These are phyloP conservation scores for Debaryomyces udenii DNA, from an alignment of 1,139 yeast species.

Conservation along the genomic window DNA sequence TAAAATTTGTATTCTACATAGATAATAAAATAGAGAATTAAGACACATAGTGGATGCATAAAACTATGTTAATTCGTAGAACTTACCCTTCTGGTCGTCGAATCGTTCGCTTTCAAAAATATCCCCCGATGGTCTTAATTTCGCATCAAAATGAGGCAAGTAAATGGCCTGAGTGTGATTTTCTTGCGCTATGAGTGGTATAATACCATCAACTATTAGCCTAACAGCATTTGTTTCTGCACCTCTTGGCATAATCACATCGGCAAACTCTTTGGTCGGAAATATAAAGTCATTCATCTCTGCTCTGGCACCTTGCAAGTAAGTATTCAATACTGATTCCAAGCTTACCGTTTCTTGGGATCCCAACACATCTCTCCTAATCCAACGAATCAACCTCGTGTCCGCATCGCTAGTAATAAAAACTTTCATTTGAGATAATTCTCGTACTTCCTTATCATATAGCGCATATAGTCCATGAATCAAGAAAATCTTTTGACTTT, in stretches of 20 bases:
- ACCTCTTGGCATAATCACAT: conserved; percentile 78
- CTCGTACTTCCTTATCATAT: conserved; percentile 61
- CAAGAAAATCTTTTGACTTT: conserved; percentile 47
- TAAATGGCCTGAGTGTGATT: conserved; percentile 19
- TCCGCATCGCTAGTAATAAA: conserved; percentile 90
- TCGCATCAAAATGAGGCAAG: conserved; percentile 15
- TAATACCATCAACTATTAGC: conserved; percentile 75
- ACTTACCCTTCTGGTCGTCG: conserved; percentile 53
- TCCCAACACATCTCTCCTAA: conserved; percentile 45
- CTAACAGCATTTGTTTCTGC: conserved; percentile 64
- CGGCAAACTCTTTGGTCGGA: conserved; percentile 80
- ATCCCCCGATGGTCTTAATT: conserved; percentile 28
- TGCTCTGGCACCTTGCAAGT: conserved; percentile 67
- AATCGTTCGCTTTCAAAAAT: conserved; percentile 44
- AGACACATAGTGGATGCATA: conserved; percentile 8
- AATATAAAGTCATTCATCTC: conserved; percentile 76
- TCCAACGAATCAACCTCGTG: conserved; percentile 78
- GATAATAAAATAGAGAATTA: conserved; percentile 8
- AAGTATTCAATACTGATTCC: conserved; percentile 57
- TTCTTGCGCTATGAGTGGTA: conserved; percentile 37
- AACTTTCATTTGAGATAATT: conserved; percentile 64
- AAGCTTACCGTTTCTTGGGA: conserved; percentile 33
- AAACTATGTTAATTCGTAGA: conserved; percentile 46
- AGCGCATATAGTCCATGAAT: conserved; percentile 84
- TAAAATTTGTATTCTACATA: conserved; percentile 12